These are phyloP conservation scores for Ceratobasidium sp. DNA, from an alignment of 1,284 basidiomycete species.

Conservation along the genomic window DNA sequence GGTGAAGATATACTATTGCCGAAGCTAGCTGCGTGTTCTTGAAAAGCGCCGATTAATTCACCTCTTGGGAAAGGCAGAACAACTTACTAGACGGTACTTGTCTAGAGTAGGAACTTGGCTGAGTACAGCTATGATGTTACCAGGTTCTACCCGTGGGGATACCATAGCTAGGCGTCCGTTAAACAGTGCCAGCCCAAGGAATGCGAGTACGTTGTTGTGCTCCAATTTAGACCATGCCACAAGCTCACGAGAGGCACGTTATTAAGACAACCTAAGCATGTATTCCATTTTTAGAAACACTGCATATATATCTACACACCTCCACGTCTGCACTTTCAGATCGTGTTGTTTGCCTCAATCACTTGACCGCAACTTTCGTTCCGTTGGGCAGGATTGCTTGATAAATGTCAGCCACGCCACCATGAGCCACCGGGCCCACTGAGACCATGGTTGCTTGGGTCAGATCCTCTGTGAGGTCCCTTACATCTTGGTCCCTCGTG, in stretches of 20 bases:
- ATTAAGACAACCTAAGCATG: too few relatives aligned
- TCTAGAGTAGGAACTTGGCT: neutral
- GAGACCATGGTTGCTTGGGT: too few relatives aligned
- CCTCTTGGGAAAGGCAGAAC: neutral
- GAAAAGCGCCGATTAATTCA: neutral
- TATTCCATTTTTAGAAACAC: too few relatives aligned
- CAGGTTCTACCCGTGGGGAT: neutral
- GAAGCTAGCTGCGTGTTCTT: neutral
- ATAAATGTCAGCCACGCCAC: neutral
- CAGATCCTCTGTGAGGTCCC: too few relatives aligned
- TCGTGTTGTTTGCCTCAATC: neutral
- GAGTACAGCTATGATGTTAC: neutral
- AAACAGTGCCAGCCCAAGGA: conserved; percentile 11
- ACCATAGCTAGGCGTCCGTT: neutral
- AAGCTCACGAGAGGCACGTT: conserved; percentile 5
- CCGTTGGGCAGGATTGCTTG: neutral
- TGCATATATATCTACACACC: neutral
- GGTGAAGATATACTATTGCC: conserved; percentile 1
- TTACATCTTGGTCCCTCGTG: too few relatives aligned
- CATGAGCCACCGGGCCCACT: neutral
- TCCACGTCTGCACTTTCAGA: neutral
- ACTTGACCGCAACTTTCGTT: conserved; percentile 5
- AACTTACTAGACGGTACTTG: neutral
- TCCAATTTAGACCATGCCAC: conserved; percentile 5
- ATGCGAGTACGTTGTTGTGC: conserved; percentile 1